These are phyloP conservation scores for Acacia confusa DNA, from an alignment of 306 rosid genomes.

Conservation along the genomic window DNA sequence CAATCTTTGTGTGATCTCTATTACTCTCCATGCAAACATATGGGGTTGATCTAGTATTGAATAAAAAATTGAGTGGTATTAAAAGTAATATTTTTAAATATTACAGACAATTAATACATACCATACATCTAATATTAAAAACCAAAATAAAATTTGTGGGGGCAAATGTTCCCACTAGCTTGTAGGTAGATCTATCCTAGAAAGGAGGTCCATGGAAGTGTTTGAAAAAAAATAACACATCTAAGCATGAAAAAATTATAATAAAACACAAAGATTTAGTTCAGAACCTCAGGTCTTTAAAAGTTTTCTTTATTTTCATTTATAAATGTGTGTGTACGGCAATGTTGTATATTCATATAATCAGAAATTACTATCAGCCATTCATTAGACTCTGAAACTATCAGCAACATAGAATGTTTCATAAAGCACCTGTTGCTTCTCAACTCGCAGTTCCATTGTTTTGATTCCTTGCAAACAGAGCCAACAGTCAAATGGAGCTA, in stretches of 20 bases:
- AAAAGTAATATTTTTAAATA: no score
- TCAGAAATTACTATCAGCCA: slow-evolving; percentile 22
- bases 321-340: neutral
- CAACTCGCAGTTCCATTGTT: slow-evolving; percentile 87
- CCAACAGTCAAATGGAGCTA: slow-evolving; percentile 96
- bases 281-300: neutral
- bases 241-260: neutral
- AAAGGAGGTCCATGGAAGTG: neutral
- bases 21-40: neutral
- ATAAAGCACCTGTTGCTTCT: slow-evolving; percentile 86
- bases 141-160: neutral
- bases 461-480: slow-evolving; percentile 83
- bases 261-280: neutral
- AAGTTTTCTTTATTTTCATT: neutral
- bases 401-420: slow-evolving; percentile 20
- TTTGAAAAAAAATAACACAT: neutral
- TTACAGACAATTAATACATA: neutral
- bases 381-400: neutral
- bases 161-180: neutral
- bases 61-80: neutral
- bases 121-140: neutral
- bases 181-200: neutral
- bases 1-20: no score
- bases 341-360: neutral
- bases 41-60: neutral